phyloP scores from a whole-genome alignment of 2,329 filamentous ascomycete genomes.

The Penicillium sp. region DNA sequence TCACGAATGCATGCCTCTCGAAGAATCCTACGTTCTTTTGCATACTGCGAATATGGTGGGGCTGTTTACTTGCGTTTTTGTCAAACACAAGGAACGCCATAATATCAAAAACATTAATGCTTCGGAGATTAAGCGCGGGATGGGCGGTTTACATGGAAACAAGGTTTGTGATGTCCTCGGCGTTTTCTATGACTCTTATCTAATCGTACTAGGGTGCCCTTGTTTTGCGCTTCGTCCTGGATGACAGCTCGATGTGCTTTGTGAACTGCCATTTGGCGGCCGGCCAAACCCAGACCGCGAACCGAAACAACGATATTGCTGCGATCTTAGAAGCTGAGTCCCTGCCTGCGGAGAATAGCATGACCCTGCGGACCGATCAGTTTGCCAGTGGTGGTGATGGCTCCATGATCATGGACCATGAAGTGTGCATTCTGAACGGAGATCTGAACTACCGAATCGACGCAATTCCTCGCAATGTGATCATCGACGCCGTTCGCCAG shows the following conservation, averaged over 20 bases:
- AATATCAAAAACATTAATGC: conserved; percentile 75
- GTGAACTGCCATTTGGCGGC: conserved; percentile 97
- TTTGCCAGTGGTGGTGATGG: conserved; percentile 93
- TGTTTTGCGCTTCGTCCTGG: conserved; percentile 84
- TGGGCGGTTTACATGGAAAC: conserved; percentile 94
- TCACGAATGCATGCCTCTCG: conserved; percentile 76
- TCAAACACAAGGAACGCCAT: conserved; percentile 74
- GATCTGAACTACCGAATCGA: conserved; percentile 99
- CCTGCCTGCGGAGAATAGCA: conserved; percentile 70
- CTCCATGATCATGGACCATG: conserved; percentile 91
- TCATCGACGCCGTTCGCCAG: conserved; percentile 78
- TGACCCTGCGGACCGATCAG: conserved; percentile 67
- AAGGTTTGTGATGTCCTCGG: conserved; percentile 55
- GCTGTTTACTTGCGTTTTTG: conserved; percentile 92
- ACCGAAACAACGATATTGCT: conserved; percentile 89
- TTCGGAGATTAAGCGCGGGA: conserved; percentile 88
- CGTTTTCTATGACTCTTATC: background rate
- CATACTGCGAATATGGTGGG: conserved; percentile 90
- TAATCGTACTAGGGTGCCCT: conserved; percentile 65
- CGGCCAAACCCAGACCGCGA: conserved; percentile 83
- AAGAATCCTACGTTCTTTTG: conserved; percentile 78
- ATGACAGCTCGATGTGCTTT: conserved; percentile 93
- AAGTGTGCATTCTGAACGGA: conserved; percentile 94
- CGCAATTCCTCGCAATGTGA: conserved; percentile 89
- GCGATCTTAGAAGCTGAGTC: conserved; percentile 79